Evolutionary conservation across 2,329 filamentous ascomycete genomes (phyloP), one percentile per base, ranked within the genome.

Genomic region (Fonsecaea monophora): DNA sequence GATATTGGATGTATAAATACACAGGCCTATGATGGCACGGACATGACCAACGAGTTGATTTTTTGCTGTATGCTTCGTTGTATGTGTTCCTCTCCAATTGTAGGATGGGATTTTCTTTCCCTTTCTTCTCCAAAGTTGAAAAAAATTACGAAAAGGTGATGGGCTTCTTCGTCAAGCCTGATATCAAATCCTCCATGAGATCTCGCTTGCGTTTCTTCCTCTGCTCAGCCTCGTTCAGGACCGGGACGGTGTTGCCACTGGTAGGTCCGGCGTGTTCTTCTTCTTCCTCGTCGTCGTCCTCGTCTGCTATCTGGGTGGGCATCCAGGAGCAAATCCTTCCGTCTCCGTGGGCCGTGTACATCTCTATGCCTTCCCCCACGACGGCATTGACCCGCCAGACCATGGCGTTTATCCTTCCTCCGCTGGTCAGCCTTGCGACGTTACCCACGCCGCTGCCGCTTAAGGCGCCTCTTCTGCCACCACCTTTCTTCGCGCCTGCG

Each of bases 301-400:
- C 76, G 70, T 86, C 78, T 38, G 79, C 81, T 4, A 85, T 86
- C n/a, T 35, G 25, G 3, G 50, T 35, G 9, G 67, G 65, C 72
- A 85, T 84, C 93, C 94, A 97, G 3, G 87, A 86, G 53, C 90
- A 85, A 65, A 98, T 94, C 60, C 89, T 90, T 0, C 94, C 94
- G 75, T 97, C 92, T 2, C 89, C 84, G 74, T 97, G 92, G 1
- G 89, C 90, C 61, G 92, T 95, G 78, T 92, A 96, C 65, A 97
- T 85, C 71, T 90, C 88, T 1, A 89, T 76, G 0, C 87, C 88
- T 64, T 84, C 78, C 13, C 85, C 84, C 25, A 85, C 83, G 37
- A 92, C 91, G 1, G 86, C 85, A 34, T 68, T 54, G 3, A 68
- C 40, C 40, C 87, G 82, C 92, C 93, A 97, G 0, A 86, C 89